Percentiles rank a stretch among this genome's conserved stretches.
Evolutionary conservation across 140 eudicot species (phyloP).

Genomic region (Senecio squalidus): DNA sequence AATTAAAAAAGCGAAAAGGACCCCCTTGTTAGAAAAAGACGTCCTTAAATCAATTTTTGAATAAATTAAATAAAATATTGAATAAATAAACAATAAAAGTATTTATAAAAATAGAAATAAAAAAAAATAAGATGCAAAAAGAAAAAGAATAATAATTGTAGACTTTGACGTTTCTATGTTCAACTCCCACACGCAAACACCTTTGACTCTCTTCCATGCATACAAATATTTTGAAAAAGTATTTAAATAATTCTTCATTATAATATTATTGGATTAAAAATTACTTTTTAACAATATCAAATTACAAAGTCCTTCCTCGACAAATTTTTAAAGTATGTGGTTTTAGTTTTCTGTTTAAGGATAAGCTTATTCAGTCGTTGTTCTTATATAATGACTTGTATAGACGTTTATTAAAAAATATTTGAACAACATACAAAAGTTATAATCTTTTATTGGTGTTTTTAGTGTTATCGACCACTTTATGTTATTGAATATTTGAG

Average conservation of each 20-base stretch:
- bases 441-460: too few relatives aligned
- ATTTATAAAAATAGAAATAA: neutral
- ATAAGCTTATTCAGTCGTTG: too few relatives aligned
- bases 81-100: neutral
- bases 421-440: too few relatives aligned
- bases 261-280: neutral
- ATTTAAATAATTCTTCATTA: neutral
- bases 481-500: too few relatives aligned
- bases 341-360: neutral
- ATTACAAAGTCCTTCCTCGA: neutral
- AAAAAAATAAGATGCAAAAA: neutral
- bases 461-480: too few relatives aligned
- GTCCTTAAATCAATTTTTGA: neutral
- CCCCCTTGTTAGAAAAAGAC: constrained; percentile 8
- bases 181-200: constrained; percentile 65
- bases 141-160: constrained; percentile 36
- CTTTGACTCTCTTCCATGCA: constrained; percentile 31
- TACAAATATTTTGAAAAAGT: neutral
- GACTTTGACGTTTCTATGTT: constrained; percentile 55
- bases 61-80: neutral
- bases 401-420: too few relatives aligned
- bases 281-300: neutral
- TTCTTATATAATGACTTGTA: too few relatives aligned
- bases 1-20: neutral
- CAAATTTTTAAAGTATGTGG: neutral